Conservation (phyloP, 768 basidiomycete species). For the Boletus sp. region DNA sequence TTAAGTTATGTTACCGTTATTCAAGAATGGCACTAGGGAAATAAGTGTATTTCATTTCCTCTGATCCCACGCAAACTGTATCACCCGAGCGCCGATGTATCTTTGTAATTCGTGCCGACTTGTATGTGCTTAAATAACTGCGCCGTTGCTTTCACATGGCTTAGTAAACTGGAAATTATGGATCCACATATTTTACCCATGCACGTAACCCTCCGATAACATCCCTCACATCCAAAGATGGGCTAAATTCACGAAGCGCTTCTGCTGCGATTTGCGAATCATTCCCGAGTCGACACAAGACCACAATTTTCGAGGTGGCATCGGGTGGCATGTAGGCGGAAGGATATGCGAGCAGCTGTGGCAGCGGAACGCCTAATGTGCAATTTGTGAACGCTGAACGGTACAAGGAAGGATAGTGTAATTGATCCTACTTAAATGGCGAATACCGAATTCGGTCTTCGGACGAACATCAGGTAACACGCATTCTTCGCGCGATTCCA, state of each 20-base stretch:
- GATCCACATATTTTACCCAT: slow-evolving; percentile 76
- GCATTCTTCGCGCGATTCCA: slow-evolving; percentile 31
- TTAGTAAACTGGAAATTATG: slow-evolving; percentile 81
- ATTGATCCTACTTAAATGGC: slow-evolving; percentile 66
- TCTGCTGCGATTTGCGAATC: slow-evolving; percentile 89
- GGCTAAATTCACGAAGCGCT: slow-evolving; percentile 25
- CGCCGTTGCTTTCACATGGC: slow-evolving; percentile 16
- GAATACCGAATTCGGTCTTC: slow-evolving; percentile 80
- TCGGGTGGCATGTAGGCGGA: slow-evolving; percentile 34
- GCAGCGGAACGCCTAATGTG: slow-evolving; percentile 69
- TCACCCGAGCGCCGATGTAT: slow-evolving; percentile 1
- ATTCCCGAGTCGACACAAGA: slow-evolving; percentile 88
- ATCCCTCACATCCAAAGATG: slow-evolving; percentile 50
- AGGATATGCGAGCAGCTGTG: slow-evolving; percentile 62
- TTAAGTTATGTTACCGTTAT: neutral
- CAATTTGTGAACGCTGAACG: slow-evolving; percentile 6
- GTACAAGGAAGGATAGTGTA: neutral
- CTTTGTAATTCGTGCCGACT: neutral
- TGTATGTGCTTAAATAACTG: too few species aligned
- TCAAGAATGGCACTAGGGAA: slow-evolving; percentile 20
- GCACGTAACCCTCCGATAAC: slow-evolving; percentile 80
- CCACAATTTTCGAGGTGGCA: slow-evolving; percentile 36
- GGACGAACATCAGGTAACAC: slow-evolving; percentile 79
- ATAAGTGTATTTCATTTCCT: slow-evolving; percentile 39
- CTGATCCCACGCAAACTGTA: neutral